Evolutionary conservation across 371 early-diverging fungal genomes (phyloP).

Genomic region (Thermomucor indicae-seudaticae): DNA sequence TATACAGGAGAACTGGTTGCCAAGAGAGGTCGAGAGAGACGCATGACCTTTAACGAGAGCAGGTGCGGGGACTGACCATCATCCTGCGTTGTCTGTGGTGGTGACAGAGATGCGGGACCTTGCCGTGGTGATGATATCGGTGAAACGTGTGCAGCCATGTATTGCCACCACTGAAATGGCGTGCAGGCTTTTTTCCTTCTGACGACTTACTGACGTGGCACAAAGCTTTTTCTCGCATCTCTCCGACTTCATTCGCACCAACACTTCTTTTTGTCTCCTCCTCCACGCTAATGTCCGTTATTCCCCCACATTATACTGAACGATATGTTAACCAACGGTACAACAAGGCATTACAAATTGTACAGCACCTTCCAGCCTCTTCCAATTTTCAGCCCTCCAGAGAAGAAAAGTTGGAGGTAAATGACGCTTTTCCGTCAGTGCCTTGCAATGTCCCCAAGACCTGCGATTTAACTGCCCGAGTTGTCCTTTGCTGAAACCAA

Average conservation of each 20-base stretch:
- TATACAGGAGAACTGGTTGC: slow-evolving; percentile 49
- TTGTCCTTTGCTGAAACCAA: too few relatives aligned
- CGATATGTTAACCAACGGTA: slow-evolving; percentile 30
- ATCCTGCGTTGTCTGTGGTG: slow-evolving; percentile 20
- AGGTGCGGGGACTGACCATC: slow-evolving; percentile 54
- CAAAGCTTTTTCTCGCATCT: too few relatives aligned
- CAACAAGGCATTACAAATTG: slow-evolving; percentile 37
- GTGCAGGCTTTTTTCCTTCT: too few relatives aligned
- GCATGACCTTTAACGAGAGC: slow-evolving; percentile 88
- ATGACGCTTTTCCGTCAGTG: too few relatives aligned
- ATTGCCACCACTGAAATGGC: too few relatives aligned
- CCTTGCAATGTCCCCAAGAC: too few relatives aligned
- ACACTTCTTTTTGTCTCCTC: too few relatives aligned
- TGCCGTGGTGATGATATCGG: slow-evolving; percentile 13
- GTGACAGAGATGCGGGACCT: slow-evolving; percentile 2
- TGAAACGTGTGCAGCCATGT: slow-evolving; percentile 10
- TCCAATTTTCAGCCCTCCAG: slow-evolving; percentile 45
- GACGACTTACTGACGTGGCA: too few relatives aligned
- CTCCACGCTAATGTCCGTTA: slow-evolving; percentile 12
- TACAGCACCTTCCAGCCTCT: slow-evolving; percentile 39
- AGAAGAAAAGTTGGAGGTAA: slow-evolving; percentile 43
- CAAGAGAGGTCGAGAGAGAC: slow-evolving; percentile 80
- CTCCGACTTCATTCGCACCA: too few relatives aligned
- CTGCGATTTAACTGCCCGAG: too few relatives aligned
- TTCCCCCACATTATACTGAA: slow-evolving; percentile 32